Evolutionary conservation across 2,329 filamentous ascomycete species (phyloP), one percentile per base, ranked within the genome.

Genomic region (Chrysoporthe cubensis): DNA sequence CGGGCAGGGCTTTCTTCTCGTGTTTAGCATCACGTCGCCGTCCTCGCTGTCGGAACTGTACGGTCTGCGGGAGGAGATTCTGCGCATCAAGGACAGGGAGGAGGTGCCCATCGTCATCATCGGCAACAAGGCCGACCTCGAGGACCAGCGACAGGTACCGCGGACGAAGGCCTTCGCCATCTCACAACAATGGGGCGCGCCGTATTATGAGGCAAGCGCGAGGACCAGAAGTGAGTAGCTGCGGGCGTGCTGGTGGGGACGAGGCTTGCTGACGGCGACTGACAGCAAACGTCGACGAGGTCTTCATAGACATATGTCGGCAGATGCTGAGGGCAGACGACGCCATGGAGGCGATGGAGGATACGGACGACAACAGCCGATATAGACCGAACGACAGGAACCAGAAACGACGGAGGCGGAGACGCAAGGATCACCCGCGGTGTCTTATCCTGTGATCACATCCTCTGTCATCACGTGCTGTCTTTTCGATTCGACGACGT

Each of bases 191-290:
- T 97, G 94, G 94, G 91, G 90, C 26, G 92, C 92, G 46, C 94
- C 94, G 0, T 97, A 97, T 78, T 97, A 97, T 76, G 94, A 97
- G 81, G 91, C 94, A 46, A 95, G 91, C 71, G 94, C 94, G 62
- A 85, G 94, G 71, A 89, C 92, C 73, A 85, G 90, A 75, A 92
- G 76, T 92, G 76, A 76, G 85, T 78, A 4, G 3, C 40, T 43
- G 5, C 37, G 4, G 5, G n/a, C 5, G 68, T 57, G 52, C 62
- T 14, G 48, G n/a, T 21, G 21, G 34, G 37, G 16, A 26, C 3
- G 40, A 14, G 26, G 21, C 11, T 44, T 59, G 43, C 75, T 80
- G 68, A 79, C 71, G 14, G 59, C 14, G 2, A 13, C 32, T 6
- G n/a, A 48, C 70, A 88, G 85, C 91, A 71, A 97, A 97, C 73